phyloP scores from a whole-genome alignment of 2,329 filamentous ascomycete species.

The Penicillium hordei region DNA sequence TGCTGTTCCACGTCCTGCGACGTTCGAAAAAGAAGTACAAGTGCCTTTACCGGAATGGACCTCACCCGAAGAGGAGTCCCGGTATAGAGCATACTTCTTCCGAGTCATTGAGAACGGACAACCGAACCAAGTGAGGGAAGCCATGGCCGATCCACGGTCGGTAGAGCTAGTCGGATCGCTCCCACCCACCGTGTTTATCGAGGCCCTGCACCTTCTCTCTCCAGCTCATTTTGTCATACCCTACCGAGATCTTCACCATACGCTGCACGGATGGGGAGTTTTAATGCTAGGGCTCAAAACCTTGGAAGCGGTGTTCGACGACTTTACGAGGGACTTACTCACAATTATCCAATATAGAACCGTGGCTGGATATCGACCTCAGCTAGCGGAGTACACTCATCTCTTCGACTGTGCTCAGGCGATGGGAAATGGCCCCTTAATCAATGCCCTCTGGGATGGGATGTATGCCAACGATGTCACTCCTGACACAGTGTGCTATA shows the following conservation, averaged over 20 bases:
- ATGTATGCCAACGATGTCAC: slow-evolving; percentile 28
- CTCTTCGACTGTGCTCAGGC: slow-evolving; percentile 54
- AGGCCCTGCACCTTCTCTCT: slow-evolving; percentile 63
- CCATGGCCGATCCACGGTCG: slow-evolving; percentile 35
- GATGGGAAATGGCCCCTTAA: slow-evolving; percentile 42
- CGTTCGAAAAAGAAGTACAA: not conserved
- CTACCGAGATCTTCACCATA: slow-evolving; percentile 48
- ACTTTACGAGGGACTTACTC: slow-evolving; percentile 41
- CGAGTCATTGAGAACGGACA: slow-evolving; percentile 37
- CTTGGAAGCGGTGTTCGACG: slow-evolving; percentile 39
- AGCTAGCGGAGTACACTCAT: slow-evolving; percentile 52
- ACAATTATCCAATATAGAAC: slow-evolving; percentile 42
- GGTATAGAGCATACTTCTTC: slow-evolving; percentile 23
- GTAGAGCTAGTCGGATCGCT: slow-evolving; percentile 41
- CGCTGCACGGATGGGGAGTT: slow-evolving; percentile 52
- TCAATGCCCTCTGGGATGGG: slow-evolving; percentile 50
- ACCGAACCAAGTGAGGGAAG: slow-evolving; percentile 43
- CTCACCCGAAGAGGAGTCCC: slow-evolving; percentile 14
- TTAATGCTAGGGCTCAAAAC: slow-evolving; percentile 44
- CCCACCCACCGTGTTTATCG: slow-evolving; percentile 59
- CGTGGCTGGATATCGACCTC: slow-evolving; percentile 38
- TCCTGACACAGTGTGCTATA: slow-evolving; percentile 55
- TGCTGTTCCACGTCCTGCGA: not conserved
- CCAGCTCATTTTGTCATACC: slow-evolving; percentile 53
- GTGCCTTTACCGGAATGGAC: slow-evolving; percentile 7